Evolutionary conservation across 805 yeast species (phyloP), one percentile per base, ranked within the genome.

Genomic region (Nakazawaea anatomiae): DNA sequence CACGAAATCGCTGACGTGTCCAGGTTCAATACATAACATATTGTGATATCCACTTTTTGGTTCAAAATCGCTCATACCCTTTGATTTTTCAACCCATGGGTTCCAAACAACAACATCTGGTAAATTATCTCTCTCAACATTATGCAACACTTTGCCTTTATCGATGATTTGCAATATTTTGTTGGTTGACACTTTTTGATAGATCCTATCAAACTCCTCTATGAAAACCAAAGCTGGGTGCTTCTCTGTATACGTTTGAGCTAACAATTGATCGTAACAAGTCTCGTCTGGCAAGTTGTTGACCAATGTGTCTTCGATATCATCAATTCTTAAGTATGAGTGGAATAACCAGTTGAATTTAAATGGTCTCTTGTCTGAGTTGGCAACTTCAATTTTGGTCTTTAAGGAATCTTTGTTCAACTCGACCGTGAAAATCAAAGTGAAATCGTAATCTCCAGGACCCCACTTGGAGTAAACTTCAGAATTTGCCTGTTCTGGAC

Each of bases 11-110:
- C 79, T 75, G 39, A 94, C 98, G 58, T 83, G 76, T 42, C 99
- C 99, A 2, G 97, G 95, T 68, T 94, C 99, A 52, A 94, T 79
- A 70, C 99, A 94, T 52, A 94, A 80, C 98, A 94, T 92, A 44
- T 84, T 74, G 57, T 82, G 76, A 72, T 75, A 94, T 5, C 97
- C 98, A 49, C 69, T 67, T 64, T 87, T 89, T 47, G 98, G 99
- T 59, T 75, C 78, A 61, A 92, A 94, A 69, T 94, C 99, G 41
- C 74, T 83, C 92, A 94, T 88, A 1, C 85, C 83, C 28, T 70
- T 73, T n/a, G 94, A 80, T 66, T 87, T 88, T 51, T 85, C 77
- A 57, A 79, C 73, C 99, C 98, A 94, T 38, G 99, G 99, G 68
- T 94, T 94, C 99, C 99, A 94, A 50, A 94, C 97, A 46, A 94